Evolutionary conservation across 2,329 filamentous ascomycete species (phyloP), one percentile per base, ranked within the genome.

Genomic region (Pyrenochaeta sp.): DNA sequence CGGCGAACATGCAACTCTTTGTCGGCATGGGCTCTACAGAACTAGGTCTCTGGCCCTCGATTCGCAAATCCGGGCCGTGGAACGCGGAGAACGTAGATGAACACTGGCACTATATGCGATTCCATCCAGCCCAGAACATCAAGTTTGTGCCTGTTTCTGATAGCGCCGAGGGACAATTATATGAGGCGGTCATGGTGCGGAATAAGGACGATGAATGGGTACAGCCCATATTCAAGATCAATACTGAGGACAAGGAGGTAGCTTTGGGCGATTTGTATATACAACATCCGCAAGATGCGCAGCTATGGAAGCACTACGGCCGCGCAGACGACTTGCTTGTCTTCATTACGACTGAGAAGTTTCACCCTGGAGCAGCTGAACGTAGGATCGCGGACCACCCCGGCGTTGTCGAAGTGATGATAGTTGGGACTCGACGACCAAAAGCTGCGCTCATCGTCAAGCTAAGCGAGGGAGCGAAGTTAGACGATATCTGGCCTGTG

Each of bases 401-500:
- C 7, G 42, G 64, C 3, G 67, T 79, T 3, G 62, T 66, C 24
- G 72, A 73, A 34, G 74, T 70, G 1, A 49, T 77, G 6, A 63
- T 78, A 10, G 68, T 77, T 10, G 77, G 77, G 1, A 66, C 66
- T 30, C 64, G 66, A 24, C 62, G 68, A 9, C 67, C 71, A 19
- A 71, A 71, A 27, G 64, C 73, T 37, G 68, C 67, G 0, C 56
- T 78, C 2, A 59, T 78, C 24, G 32, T 78, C 12, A 54, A 63
- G 49, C 15, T 68, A 37, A 50, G 59, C 30, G 52, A 52, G n/a
- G 58, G 56, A 3, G 55, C 61, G 42, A 60, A 80, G 1, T 58
- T 84, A 2, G 77, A 84, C 5, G 73, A 73, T 42, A 77, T 85
- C 4, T 84, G 82, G 82, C 71, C 75, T 0, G 69, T 64, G 0